Percentiles rank a stretch among this genome's conserved stretches.
phyloP scores from a whole-genome alignment of 331 rosid species.

The Rhamnella rubrinervis region DNA sequence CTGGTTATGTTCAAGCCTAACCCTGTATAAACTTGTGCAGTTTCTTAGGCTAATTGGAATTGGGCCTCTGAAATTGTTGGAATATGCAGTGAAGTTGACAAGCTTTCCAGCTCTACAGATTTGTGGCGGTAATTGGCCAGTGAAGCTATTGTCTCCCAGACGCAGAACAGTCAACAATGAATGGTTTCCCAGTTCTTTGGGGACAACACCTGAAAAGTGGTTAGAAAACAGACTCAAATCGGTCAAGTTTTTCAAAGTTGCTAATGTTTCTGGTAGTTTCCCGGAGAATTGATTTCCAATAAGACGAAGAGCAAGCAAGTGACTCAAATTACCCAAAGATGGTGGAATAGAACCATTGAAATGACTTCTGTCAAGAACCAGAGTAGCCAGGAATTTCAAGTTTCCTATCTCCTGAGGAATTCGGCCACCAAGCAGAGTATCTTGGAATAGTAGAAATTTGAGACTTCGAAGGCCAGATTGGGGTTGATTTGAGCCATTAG shows the following conservation, averaged over 20 bases:
- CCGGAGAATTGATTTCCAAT: conserved; percentile 43
- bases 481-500: conserved; percentile 27
- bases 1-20: conserved; percentile 40
- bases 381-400: conserved; percentile 31
- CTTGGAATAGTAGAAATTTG: conserved; percentile 42
- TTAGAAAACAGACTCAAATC: conserved; percentile 41
- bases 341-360: conserved; percentile 51
- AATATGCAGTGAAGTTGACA: conserved; percentile 41
- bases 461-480: conserved; percentile 40
- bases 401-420: conserved; percentile 61
- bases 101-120: conserved; percentile 47
- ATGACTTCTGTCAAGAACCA: conserved; percentile 45
- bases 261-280: conserved; percentile 36
- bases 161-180: conserved; percentile 45
- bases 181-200: conserved; percentile 47
- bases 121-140: conserved; percentile 52
- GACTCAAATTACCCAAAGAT: conserved; percentile 45
- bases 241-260: conserved; percentile 37
- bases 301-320: conserved; percentile 34
- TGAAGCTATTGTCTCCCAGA: conserved; percentile 49
- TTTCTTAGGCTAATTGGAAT: conserved; percentile 52
- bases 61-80: conserved; percentile 48
- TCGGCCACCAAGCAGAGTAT: conserved; percentile 35
- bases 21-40: conserved; percentile 41
- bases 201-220: conserved; percentile 45